A percentile compares a stretch with the other conserved stretches of the same genome.
Evolutionary conservation across 441 rosid genomes (phyloP).

Genomic region (Hypseocharis bilobata): DNA sequence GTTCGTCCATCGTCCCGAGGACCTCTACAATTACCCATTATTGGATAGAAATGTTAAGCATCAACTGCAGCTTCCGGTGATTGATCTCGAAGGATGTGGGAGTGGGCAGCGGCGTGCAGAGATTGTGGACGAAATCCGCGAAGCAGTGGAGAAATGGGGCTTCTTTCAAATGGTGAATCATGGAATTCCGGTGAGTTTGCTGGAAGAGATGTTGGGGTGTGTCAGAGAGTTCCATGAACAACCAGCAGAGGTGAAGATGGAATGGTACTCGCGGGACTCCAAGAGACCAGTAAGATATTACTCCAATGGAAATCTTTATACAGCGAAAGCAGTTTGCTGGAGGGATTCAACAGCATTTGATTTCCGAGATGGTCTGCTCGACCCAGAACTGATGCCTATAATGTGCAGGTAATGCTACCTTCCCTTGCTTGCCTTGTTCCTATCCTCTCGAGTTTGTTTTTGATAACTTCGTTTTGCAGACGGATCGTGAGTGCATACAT

Average conservation of each 20-base stretch:
- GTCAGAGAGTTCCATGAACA: conserved; percentile 44
- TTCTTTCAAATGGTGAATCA: conserved; percentile 52
- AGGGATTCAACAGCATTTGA: conserved; percentile 37
- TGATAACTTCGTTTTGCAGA: conserved; percentile 18
- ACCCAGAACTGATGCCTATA: conserved; percentile 30
- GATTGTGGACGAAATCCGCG: conserved; percentile 27
- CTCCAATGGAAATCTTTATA: conserved; percentile 39
- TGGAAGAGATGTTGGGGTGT: conserved; percentile 37
- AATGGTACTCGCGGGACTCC: conserved; percentile 35
- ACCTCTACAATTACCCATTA: conserved; percentile 6
- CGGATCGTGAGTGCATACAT: conserved; percentile 36
- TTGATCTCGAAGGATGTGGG: conserved; percentile 35
- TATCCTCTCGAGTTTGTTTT: too few relatives aligned
- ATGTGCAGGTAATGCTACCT: conserved; percentile 54
- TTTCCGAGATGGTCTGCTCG: conserved; percentile 34
- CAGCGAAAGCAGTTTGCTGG: conserved; percentile 39
- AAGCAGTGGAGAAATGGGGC: conserved; percentile 46
- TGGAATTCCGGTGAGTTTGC: conserved; percentile 31
- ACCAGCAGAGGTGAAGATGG: conserved; percentile 35
- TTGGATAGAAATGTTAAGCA: neutral
- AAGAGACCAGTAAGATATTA: conserved; percentile 32
- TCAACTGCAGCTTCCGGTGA: conserved; percentile 35
- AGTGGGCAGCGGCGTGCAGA: conserved; percentile 14
- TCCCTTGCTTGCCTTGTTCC: neutral
- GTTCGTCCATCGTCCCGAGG: conserved; percentile 32